Percentiles rank a stretch among this genome's conserved stretches.
phyloP scores from a whole-genome alignment of 495 filamentous ascomycete genomes.

The Amphirosellinia nigrospora region DNA sequence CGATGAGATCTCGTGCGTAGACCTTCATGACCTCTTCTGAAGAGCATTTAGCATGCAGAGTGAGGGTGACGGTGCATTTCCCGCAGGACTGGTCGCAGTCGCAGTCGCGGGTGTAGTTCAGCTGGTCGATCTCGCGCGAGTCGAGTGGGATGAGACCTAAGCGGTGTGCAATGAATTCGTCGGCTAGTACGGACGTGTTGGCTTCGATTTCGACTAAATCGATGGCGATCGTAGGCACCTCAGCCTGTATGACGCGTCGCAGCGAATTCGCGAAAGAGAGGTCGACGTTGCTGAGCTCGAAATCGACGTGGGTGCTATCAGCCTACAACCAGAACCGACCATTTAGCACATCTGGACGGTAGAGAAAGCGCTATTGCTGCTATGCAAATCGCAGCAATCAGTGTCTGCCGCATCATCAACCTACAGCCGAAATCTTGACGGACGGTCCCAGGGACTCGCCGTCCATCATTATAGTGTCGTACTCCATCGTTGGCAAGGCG shows the following conservation, averaged over 20 bases:
- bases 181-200: conserved; percentile 92
- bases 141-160: conserved; percentile 90
- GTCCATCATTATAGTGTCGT: conserved; percentile 66
- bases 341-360: conserved; percentile 21
- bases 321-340: conserved; percentile 54
- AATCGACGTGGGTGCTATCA: conserved; percentile 74
- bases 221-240: conserved; percentile 94
- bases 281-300: conserved; percentile 78
- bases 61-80: conserved; percentile 82
- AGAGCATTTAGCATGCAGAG: conserved; percentile 81
- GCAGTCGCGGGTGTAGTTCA: conserved; percentile 93
- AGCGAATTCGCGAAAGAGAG: conserved; percentile 93
- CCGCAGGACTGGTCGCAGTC: conserved; percentile 94
- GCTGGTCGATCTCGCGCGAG: conserved; percentile 78
- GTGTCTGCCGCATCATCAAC: conserved; percentile 22
- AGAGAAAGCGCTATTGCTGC: neutral
- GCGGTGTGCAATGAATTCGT: conserved; percentile 94
- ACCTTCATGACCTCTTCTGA: conserved; percentile 85
- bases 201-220: conserved; percentile 90
- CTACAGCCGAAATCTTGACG: conserved; percentile 74
- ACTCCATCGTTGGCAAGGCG: conserved; percentile 60
- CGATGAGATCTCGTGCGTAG: conserved; percentile 83
- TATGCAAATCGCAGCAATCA: conserved; percentile 13
- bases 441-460: conserved; percentile 68
- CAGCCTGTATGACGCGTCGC: conserved; percentile 88